phyloP scores from a whole-genome alignment of 1,284 basidiomycete species.

The Schizopora paradoxa region DNA sequence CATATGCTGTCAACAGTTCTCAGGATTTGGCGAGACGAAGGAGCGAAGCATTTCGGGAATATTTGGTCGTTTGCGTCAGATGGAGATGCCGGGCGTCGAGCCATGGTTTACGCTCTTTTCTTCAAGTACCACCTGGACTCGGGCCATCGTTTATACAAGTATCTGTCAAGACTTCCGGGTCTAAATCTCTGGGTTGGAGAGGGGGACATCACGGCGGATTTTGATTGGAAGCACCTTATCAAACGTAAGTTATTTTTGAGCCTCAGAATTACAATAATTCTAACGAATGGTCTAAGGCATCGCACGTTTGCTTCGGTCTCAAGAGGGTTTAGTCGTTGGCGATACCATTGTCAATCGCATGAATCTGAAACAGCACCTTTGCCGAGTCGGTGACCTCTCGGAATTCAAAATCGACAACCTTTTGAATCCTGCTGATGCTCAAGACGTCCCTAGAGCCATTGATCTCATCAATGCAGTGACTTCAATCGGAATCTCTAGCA shows the following conservation, averaged over 20 bases:
- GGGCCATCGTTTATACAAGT: background rate
- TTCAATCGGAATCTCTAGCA: background rate
- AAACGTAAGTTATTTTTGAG: too few species aligned
- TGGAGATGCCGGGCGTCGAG: background rate
- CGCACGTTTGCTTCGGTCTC: too few species aligned
- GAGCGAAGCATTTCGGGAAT: background rate
- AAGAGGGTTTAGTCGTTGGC: too few species aligned
- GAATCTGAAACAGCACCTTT: too few species aligned
- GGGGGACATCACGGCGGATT: background rate
- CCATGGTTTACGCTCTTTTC: background rate
- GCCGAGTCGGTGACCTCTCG: background rate
- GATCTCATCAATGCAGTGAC: background rate
- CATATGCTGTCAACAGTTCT: too few species aligned
- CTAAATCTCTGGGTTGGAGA: background rate
- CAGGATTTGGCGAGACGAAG: too few species aligned
- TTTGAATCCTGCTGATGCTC: background rate
- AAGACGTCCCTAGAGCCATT: slow-evolving; percentile 1
- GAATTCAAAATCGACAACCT: background rate
- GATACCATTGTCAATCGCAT: too few species aligned
- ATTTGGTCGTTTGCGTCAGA: background rate
- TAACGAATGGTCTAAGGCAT: too few species aligned
- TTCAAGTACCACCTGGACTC: background rate
- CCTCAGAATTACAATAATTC: too few species aligned
- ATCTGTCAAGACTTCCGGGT: background rate
- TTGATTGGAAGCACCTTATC: background rate